Conservation (phyloP, 768 basidiomycete species). For the Galerina sulciceps region DNA sequence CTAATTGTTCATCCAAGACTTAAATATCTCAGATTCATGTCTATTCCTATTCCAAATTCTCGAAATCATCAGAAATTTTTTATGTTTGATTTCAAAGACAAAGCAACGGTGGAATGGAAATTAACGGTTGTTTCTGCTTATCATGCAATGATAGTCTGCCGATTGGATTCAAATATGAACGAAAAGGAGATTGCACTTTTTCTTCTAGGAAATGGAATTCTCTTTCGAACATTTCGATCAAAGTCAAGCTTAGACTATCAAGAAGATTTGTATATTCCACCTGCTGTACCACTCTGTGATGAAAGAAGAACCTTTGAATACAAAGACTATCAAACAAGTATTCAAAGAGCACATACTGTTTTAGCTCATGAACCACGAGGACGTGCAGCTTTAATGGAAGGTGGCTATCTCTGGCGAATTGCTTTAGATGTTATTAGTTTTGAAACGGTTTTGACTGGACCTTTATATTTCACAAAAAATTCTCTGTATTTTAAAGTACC, state of each 20-base stretch:
- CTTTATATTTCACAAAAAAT: not conserved
- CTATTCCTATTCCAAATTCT: too few species aligned
- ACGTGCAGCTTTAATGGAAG: conserved; percentile 7
- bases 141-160: conserved; percentile 1
- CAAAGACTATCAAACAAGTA: not conserved
- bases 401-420: conserved; percentile 12
- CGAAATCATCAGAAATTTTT: too few species aligned
- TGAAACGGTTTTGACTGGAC: not conserved
- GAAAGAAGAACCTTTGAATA: not conserved
- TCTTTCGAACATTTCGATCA: not conserved
- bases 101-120: not conserved
- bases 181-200: not conserved
- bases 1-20: too few species aligned
- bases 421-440: not conserved
- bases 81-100: too few species aligned
- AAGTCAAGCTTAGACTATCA: not conserved
- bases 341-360: not conserved
- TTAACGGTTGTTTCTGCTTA: not conserved
- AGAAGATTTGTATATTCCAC: not conserved
- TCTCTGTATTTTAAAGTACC: too few species aligned
- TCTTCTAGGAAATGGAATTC: not conserved
- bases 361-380: not conserved
- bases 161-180: not conserved
- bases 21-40: too few species aligned
- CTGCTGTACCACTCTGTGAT: not conserved